Conservation (phyloP, 208 protist species). For the Acanthamoeba triangularis region DNA sequence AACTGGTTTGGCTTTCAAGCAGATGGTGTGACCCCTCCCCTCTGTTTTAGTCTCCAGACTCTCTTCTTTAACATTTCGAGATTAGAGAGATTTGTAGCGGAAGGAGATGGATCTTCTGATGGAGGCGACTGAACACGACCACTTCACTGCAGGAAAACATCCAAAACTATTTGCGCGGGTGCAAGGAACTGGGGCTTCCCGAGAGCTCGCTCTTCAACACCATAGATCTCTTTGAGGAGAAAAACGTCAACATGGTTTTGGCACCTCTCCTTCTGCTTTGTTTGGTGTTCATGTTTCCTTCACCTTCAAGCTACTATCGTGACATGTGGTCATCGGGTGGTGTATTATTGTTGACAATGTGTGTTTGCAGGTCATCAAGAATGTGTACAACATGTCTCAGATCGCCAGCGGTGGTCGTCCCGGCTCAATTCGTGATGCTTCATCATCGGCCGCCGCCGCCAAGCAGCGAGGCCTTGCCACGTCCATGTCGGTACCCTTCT, state of each 20-base stretch:
- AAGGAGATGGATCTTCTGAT: no score
- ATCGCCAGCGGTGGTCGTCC: background rate
- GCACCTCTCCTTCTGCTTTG: background rate
- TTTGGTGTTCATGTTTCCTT: background rate
- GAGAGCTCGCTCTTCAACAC: constrained; percentile 68
- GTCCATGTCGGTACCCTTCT: background rate
- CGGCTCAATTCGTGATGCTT: constrained; percentile 8
- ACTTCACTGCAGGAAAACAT: constrained; percentile 31
- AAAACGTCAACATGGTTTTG: constrained; percentile 62
- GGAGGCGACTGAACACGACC: background rate
- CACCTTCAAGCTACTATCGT: no score
- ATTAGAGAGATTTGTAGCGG: no score
- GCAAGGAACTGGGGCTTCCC: constrained; percentile 67
- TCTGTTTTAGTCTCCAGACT: background rate
- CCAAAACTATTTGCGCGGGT: constrained; percentile 52
- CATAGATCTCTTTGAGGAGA: constrained; percentile 79
- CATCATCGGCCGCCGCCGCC: background rate
- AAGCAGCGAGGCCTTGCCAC: background rate
- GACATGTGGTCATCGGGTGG: background rate
- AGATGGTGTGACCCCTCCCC: background rate
- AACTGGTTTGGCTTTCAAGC: constrained; percentile 10
- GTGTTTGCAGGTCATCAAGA: constrained; percentile 22
- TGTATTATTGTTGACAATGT: no score
- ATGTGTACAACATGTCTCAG: constrained; percentile 47
- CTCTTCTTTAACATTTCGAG: no score